Percentiles rank a stretch among this genome's conserved stretches.
Conservation (phyloP, 129 eudicot genomes). For the Arctium minus region DNA sequence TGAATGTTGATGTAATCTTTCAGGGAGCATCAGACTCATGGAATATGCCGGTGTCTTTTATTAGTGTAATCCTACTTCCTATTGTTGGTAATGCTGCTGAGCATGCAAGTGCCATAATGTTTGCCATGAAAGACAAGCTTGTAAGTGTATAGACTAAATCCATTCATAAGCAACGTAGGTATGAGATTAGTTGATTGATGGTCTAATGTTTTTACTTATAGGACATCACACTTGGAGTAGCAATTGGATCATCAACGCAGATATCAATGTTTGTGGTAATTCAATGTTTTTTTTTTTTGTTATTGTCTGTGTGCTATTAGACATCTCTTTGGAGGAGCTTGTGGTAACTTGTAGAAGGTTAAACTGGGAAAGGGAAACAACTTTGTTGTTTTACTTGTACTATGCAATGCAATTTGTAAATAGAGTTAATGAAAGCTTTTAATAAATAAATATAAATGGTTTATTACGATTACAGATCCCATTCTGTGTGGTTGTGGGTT, state of each 20-base stretch:
- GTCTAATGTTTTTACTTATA: slow-evolving; percentile 19
- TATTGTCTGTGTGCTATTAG: too few species aligned
- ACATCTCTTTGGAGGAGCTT: too few species aligned
- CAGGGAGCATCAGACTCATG: slow-evolving; percentile 94
- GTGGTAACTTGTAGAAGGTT: too few species aligned
- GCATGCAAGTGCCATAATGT: slow-evolving; percentile 98
- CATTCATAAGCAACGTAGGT: background rate
- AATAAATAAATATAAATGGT: too few species aligned
- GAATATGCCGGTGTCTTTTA: slow-evolving; percentile 89
- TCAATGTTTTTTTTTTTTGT: too few species aligned
- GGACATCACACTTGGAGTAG: slow-evolving; percentile 99
- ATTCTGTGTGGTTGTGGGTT: slow-evolving; percentile 89
- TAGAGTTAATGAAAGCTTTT: too few species aligned
- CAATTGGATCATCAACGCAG: slow-evolving; percentile 96
- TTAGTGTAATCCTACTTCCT: slow-evolving; percentile 91
- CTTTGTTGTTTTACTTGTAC: too few species aligned
- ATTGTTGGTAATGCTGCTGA: slow-evolving; percentile 97
- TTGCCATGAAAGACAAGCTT: slow-evolving; percentile 91
- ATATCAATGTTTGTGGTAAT: slow-evolving; percentile 98
- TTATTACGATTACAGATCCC: slow-evolving; percentile 60
- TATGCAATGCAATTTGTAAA: too few species aligned
- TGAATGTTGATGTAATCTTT: slow-evolving; percentile 15
- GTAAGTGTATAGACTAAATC: slow-evolving; percentile 40
- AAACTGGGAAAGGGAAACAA: too few species aligned
- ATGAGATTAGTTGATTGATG: background rate